Evolutionary conservation across 768 basidiomycete species (phyloP).

Genomic region (Mycena filopes): DNA sequence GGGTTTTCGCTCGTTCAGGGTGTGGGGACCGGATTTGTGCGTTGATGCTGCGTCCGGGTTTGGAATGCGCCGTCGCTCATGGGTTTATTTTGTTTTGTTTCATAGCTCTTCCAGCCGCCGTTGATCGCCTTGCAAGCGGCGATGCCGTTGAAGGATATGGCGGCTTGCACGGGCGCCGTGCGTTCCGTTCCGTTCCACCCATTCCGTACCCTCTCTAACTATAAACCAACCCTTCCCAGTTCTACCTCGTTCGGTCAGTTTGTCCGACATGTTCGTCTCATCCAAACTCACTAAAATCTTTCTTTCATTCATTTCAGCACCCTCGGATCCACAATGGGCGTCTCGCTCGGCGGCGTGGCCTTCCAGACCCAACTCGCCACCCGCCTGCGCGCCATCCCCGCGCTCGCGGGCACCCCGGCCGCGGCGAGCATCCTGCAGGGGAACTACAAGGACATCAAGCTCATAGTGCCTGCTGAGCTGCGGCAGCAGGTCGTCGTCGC

Average conservation of each 20-base stretch:
- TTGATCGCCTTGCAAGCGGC: constrained; percentile 27
- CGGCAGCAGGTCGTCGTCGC: constrained; percentile 15
- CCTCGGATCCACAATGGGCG: constrained; percentile 18
- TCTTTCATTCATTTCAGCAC: constrained; percentile 4
- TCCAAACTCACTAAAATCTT: neutral
- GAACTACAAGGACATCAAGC: constrained; percentile 24
- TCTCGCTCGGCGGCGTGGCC: constrained; percentile 22
- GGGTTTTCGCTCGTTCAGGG: constrained; percentile 23
- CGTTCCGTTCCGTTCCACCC: neutral
- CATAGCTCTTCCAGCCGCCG: constrained; percentile 23
- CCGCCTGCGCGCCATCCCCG: constrained; percentile 20
- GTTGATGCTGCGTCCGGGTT: neutral
- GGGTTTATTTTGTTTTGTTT: neutral
- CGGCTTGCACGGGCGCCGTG: constrained; percentile 21
- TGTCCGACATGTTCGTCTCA: too few relatives aligned
- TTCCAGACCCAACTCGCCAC: constrained; percentile 23
- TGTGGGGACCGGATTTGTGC: constrained; percentile 22
- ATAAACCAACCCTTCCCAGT: neutral
- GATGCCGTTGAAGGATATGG: constrained; percentile 27
- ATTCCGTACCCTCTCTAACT: neutral
- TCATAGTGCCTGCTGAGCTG: constrained; percentile 14
- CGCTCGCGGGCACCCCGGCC: constrained; percentile 7
- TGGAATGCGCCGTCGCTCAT: neutral
- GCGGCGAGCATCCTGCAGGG: constrained; percentile 22
- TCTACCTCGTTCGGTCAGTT: constrained; percentile 23